Evolutionary conservation across 1,284 basidiomycete genomes (phyloP).

Genomic region (Blastosporella zonata): DNA sequence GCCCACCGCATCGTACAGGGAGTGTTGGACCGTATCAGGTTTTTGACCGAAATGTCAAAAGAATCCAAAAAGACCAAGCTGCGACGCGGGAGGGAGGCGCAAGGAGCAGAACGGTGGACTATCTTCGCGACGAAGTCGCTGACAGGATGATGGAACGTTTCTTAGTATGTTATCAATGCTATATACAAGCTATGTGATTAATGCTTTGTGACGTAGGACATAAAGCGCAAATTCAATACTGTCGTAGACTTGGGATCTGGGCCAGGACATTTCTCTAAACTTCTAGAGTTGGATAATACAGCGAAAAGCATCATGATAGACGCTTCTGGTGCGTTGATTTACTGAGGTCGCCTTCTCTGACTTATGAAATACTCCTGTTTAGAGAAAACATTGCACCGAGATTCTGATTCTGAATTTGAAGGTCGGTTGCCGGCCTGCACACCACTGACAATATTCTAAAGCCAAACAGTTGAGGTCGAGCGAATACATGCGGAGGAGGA

Average conservation of each 20-base stretch:
- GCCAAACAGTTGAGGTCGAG: constrained; percentile 69
- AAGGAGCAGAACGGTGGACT: constrained; percentile 82
- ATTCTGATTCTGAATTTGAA: constrained; percentile 73
- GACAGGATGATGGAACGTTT: constrained; percentile 90
- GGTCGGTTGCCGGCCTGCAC: constrained; percentile 41
- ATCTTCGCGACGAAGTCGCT: constrained; percentile 88
- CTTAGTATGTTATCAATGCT: constrained; percentile 43
- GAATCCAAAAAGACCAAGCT: constrained; percentile 77
- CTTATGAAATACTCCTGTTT: constrained; percentile 1
- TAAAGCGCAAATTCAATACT: constrained; percentile 79
- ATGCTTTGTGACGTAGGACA: constrained; percentile 59
- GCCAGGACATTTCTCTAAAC: constrained; percentile 88
- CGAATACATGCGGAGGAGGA: constrained; percentile 81
- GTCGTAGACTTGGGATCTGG: constrained; percentile 93
- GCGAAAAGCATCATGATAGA: constrained; percentile 87
- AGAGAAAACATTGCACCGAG: constrained; percentile 71
- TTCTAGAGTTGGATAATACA: constrained; percentile 73
- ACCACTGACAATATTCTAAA: constrained; percentile 5
- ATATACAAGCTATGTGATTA: not conserved
- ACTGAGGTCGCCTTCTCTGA: not conserved
- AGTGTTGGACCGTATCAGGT: constrained; percentile 68
- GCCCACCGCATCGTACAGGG: constrained; percentile 37
- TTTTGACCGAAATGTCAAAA: constrained; percentile 88
- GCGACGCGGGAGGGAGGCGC: constrained; percentile 54
- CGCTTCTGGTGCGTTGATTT: constrained; percentile 61